Conservation (phyloP, 352 stramenopile species). For the Phytophthora crassamura region DNA sequence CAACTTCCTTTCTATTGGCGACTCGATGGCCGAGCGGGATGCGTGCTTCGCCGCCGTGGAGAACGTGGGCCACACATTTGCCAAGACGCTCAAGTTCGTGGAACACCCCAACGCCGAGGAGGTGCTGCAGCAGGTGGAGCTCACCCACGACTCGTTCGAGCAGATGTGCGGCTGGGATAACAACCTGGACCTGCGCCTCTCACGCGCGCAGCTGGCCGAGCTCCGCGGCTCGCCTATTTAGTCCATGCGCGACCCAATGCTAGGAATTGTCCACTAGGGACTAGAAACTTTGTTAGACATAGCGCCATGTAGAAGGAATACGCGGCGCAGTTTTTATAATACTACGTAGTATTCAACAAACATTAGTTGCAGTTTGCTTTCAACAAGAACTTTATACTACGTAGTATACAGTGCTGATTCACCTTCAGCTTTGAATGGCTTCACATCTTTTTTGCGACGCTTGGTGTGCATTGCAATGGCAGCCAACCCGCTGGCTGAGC, state of each 20-base stretch:
- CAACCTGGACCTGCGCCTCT: conserved; percentile 80
- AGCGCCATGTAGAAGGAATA: conserved; percentile 36
- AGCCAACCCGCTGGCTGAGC: conserved; percentile 47
- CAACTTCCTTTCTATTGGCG: conserved; percentile 84
- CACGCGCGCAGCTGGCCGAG: conserved; percentile 76
- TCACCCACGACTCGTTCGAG: conserved; percentile 87
- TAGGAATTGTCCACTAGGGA: conserved; percentile 44
- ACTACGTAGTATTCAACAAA: conserved; percentile 9
- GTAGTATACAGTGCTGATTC: too few species aligned
- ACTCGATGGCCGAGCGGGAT: conserved; percentile 90
- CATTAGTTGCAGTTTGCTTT: background rate
- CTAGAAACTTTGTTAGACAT: conserved; percentile 32
- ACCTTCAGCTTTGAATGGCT: too few species aligned
- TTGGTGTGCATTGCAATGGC: background rate
- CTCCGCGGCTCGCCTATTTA: conserved; percentile 57
- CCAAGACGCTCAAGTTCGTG: conserved; percentile 90
- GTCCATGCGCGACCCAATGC: conserved; percentile 19
- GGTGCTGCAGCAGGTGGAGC: conserved; percentile 84
- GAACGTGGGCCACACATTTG: conserved; percentile 70
- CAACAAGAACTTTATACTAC: too few species aligned
- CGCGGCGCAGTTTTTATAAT: conserved; percentile 26
- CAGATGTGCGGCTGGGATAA: conserved; percentile 85
- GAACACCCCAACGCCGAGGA: conserved; percentile 82
- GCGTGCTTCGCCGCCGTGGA: conserved; percentile 78
- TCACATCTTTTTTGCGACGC: conserved; percentile 2